Base-by-base conservation (phyloP, 345 rosid genomes). In the Theobroma cacao region DNA sequence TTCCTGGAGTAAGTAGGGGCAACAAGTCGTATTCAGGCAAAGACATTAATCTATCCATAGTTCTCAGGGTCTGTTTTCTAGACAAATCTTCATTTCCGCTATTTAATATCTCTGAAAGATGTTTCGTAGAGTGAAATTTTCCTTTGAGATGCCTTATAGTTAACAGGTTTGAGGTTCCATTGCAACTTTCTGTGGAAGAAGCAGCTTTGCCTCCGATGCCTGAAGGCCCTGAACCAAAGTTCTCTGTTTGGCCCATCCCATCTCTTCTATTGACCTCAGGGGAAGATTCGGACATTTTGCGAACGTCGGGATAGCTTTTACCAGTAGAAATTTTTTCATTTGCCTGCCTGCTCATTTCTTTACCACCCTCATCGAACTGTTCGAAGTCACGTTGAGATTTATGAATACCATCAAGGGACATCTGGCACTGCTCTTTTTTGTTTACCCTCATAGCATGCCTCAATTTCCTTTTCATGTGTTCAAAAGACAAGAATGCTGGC, bases 391-490 rank as follows among this genome's bases (percentile, higher is more conserved):
- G 3, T 3, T 53, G 68, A 3, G 79, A 77, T 78, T 67, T 76
- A 38, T 56, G 40, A 69, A 47, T 34, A 43, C 36, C 58, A 71
- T 68, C 77, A 50, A 67, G 79, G 40, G 76, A 71, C 65, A 41
- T 52, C 40, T 55, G 73, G 58, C 52, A 52, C 77, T 58, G 74
- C 69, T 62, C 85, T 33, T 85, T 87, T 74, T 85, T 83, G 82
- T 87, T 76, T 61, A 82, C 67, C 40, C 84, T 86, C 64, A 88
- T 82, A 70, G 89, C 90, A 48, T 79, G 88, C 75, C 84, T 87
- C 86, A 90, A 77, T 80, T 86, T 94, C 86, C 87, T 91, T 75
- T 84, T 89, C 84, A 94, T 74, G 82, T 83, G 86, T 75, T 81
- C 80, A 34, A 90, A 86, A 56, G 88, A 82, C 78, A 90, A 87